These are phyloP conservation scores for Onygena corvina DNA, from an alignment of 2,329 filamentous ascomycete species.

Conservation along the genomic window DNA sequence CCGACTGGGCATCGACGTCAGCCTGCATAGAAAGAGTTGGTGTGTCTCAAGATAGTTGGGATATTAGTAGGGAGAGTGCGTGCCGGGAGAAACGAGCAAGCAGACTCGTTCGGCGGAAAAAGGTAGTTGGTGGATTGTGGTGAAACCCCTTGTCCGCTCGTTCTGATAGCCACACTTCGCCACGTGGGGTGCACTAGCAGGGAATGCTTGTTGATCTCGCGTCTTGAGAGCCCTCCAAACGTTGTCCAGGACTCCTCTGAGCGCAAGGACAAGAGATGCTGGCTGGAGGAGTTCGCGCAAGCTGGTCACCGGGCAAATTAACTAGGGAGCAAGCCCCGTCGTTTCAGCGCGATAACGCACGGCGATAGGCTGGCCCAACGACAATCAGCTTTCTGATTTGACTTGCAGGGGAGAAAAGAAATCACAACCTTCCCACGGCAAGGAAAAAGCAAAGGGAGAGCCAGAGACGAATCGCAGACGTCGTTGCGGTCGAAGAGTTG, in stretches of 20 bases:
- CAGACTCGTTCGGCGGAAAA: background rate
- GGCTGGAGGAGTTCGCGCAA: too few relatives aligned
- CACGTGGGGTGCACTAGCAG: conserved; percentile 3
- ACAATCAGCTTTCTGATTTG: too few relatives aligned
- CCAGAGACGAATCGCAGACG: background rate
- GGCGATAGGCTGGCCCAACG: background rate
- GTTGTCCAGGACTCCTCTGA: background rate
- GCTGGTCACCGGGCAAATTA: background rate
- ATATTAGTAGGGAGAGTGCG: background rate
- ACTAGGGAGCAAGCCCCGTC: background rate
- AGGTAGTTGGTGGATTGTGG: background rate
- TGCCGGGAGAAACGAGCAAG: background rate
- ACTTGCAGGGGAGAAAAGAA: background rate
- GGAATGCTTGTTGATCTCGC: background rate
- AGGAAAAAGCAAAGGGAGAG: background rate
- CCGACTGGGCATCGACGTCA: conserved; percentile 1
- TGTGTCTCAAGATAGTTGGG: background rate
- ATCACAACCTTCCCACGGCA: background rate
- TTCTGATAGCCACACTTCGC: background rate
- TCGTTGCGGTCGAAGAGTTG: too few relatives aligned
- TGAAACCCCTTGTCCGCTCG: background rate
- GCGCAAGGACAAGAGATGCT: background rate
- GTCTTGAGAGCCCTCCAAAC: background rate
- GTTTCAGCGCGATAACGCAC: background rate
- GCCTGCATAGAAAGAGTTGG: background rate